Evolutionary conservation across 1,284 basidiomycete genomes (phyloP).

Genomic region (Tilletia walkeri): DNA sequence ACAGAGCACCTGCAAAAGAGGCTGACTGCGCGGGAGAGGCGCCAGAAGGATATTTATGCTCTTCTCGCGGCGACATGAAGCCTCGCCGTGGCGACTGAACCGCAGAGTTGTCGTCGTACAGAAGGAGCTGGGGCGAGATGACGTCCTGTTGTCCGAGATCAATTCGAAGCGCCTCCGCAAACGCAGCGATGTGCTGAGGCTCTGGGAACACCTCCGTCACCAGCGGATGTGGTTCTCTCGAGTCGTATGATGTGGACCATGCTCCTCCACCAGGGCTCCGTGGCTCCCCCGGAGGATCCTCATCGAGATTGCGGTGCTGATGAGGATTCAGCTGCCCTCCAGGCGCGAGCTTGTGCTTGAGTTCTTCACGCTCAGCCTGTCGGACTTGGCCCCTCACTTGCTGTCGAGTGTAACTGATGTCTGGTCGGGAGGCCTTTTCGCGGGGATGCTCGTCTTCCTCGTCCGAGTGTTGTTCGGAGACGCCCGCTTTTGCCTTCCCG

Average conservation of each 20-base stretch:
- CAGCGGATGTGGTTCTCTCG: constrained; percentile 28
- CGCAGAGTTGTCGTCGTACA: constrained; percentile 22
- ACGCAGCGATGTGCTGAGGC: constrained; percentile 39
- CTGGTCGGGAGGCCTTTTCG: too few relatives aligned
- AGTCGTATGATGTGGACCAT: constrained; percentile 6
- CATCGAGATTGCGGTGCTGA: not conserved
- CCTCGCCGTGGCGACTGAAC: not conserved
- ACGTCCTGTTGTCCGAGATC: constrained; percentile 47
- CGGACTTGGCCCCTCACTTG: not conserved
- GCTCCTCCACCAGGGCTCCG: constrained; percentile 7
- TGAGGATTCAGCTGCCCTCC: not conserved
- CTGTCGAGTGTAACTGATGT: not conserved
- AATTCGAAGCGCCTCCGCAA: constrained; percentile 39
- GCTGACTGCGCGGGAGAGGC: not conserved
- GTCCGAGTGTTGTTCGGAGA: not conserved
- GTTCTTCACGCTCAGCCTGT: not conserved
- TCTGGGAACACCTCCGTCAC: constrained; percentile 38
- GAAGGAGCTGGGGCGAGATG: constrained; percentile 22
- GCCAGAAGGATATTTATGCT: not conserved
- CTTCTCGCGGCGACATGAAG: not conserved
- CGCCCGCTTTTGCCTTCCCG: not conserved
- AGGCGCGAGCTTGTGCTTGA: not conserved
- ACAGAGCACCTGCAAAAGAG: too few relatives aligned
- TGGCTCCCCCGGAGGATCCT: not conserved
- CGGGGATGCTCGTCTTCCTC: not conserved